Conservation (phyloP, 306 rosid species). For the Macrotyloma uniflorum region DNA sequence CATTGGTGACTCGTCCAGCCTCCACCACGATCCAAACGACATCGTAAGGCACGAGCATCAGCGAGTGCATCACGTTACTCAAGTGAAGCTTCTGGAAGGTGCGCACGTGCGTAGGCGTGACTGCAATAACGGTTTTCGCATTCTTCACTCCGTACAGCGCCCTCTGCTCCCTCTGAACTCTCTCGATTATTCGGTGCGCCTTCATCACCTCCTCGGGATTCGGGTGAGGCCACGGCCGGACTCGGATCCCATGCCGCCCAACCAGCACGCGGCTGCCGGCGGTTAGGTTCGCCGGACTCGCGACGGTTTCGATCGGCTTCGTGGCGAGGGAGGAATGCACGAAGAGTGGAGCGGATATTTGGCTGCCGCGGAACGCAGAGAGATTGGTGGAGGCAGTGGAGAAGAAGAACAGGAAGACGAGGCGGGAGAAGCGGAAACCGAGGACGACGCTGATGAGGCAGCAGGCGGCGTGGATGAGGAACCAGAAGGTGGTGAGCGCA, state of each 20-base stretch:
- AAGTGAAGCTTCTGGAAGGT: constrained; percentile 94
- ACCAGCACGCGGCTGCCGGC: constrained; percentile 74
- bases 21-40: constrained; percentile 92
- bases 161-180: constrained; percentile 90
- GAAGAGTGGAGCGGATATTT: constrained; percentile 42
- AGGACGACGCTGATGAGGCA: constrained; percentile 72
- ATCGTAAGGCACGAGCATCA: constrained; percentile 85
- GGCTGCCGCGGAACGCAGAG: constrained; percentile 49
- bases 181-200: constrained; percentile 86
- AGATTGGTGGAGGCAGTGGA: constrained; percentile 55
- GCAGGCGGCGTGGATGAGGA: constrained; percentile 64
- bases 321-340: constrained; percentile 24
- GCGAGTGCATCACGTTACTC: constrained; percentile 89
- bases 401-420: constrained; percentile 68
- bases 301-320: constrained; percentile 39
- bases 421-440: constrained; percentile 84
- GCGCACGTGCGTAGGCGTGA: constrained; percentile 84
- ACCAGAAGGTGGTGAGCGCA: constrained; percentile 60
- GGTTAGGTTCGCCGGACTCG: constrained; percentile 41
- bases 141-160: constrained; percentile 77
- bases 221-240: constrained; percentile 98
- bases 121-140: constrained; percentile 67
- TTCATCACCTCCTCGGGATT: constrained; percentile 83
- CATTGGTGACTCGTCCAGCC: constrained; percentile 84
- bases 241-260: constrained; percentile 96